phyloP scores from a whole-genome alignment of 2,329 filamentous ascomycete genomes.

The Pseudocercospora musae region DNA sequence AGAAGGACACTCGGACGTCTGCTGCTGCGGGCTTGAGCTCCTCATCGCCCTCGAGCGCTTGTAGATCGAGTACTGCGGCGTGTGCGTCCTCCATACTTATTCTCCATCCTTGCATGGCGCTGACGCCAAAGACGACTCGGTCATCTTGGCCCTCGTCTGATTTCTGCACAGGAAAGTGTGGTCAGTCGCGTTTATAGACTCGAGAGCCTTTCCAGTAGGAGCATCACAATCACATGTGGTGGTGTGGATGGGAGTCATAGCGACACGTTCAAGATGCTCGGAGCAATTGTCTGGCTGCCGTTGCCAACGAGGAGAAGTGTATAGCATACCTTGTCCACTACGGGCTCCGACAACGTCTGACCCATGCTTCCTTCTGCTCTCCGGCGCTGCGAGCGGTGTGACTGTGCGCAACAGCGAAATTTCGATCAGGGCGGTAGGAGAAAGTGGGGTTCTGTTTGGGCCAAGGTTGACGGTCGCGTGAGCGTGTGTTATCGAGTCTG shows the following conservation, averaged over 20 bases:
- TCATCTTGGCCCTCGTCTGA: slow-evolving; percentile 92
- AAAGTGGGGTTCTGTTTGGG: neutral
- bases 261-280: neutral
- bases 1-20: slow-evolving; percentile 80
- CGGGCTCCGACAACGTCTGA: slow-evolving; percentile 98
- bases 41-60: slow-evolving; percentile 57
- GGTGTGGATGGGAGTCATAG: neutral
- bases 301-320: slow-evolving; percentile 12
- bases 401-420: neutral
- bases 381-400: neutral
- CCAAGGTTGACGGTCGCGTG: neutral
- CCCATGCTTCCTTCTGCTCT: slow-evolving; percentile 63
- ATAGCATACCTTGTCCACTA: slow-evolving; percentile 89
- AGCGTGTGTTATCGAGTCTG: neutral
- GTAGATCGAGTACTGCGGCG: slow-evolving; percentile 81
- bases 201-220: neutral
- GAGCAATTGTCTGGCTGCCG: neutral
- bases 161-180: slow-evolving; percentile 53
- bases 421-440: neutral
- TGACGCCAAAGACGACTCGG: slow-evolving; percentile 86
- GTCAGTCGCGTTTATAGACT: neutral
- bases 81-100: slow-evolving; percentile 99
- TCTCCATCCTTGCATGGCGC: slow-evolving; percentile 99
- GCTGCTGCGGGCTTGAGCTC: slow-evolving; percentile 57
- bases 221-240: neutral